Evolutionary conservation across 805 yeast species (phyloP), one percentile per base, ranked within the genome.

Genomic region (Zygoascus tannicola): DNA sequence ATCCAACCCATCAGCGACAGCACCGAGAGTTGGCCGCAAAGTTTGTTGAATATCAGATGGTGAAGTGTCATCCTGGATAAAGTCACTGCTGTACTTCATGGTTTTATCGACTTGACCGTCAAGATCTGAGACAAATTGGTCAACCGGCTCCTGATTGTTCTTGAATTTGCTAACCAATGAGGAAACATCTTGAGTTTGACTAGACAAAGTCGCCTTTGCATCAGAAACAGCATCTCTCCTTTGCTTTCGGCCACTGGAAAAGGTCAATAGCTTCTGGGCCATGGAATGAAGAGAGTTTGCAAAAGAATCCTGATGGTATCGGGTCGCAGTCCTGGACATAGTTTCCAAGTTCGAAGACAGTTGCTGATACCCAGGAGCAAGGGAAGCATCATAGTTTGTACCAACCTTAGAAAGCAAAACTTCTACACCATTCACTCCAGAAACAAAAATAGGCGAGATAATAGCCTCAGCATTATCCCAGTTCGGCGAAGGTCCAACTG

Each of bases 361-460:
- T 5, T 37, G 21, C 8, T 23, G n/a, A 16, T 21, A 10, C 5
- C 32, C 32, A 14, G 32, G 15, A 5, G 40, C 15, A 23, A 21
- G 23, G 32, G 32, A 16, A 16, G 32, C 15, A 37, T 37, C 40
- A 16, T 21, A 37, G 16, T 14, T n/a, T 7, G 18, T 3, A 16
- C 40, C 32, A 37, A 23, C 32, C 4, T 23, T 37, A 23, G 19
- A 16, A 3, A 58, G 38, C 22, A 60, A 43, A n/a, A 59, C 62
- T 43, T 60, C 62, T 14, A 59, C 63, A 26, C 65, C 64, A 28
- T 51, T 46, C 19, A 63, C 56, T 15, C 54, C 32, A 4, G 60
- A 52, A 50, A 58, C 64, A 35, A 56, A 57, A 38, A 51, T 49
- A 15, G 64, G 63, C 12, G 33, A 22, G 22, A 23, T 26, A 3